These are phyloP conservation scores for Amauroascus niger DNA, from an alignment of 2,329 filamentous ascomycete species.

Conservation along the genomic window DNA sequence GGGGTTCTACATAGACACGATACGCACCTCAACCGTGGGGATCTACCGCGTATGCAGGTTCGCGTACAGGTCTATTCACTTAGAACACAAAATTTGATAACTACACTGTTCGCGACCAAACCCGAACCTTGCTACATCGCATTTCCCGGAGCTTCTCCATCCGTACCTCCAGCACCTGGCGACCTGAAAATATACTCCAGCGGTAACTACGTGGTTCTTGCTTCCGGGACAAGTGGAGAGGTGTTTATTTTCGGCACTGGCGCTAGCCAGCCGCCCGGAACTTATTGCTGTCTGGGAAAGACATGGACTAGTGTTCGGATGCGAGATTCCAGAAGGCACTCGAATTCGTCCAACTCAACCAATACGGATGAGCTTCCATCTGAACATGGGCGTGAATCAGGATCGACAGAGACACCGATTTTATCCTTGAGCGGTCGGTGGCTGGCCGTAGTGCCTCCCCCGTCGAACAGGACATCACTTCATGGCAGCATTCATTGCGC, in stretches of 20 bases:
- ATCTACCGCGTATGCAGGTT: slow-evolving; percentile 57
- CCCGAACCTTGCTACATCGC: slow-evolving; percentile 50
- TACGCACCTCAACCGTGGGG: slow-evolving; percentile 23
- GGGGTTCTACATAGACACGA: slow-evolving; percentile 22
- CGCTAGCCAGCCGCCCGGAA: slow-evolving; percentile 17
- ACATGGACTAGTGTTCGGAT: slow-evolving; percentile 79
- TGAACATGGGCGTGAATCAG: slow-evolving; percentile 27
- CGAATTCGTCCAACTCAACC: slow-evolving; percentile 38
- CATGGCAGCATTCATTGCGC: slow-evolving; percentile 33
- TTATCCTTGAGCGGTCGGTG: slow-evolving; percentile 39
- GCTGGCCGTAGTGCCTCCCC: slow-evolving; percentile 39
- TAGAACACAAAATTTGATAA: slow-evolving; percentile 59
- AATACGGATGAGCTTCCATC: slow-evolving; percentile 36
- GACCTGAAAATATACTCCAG: slow-evolving; percentile 65
- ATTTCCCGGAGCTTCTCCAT: slow-evolving; percentile 52
- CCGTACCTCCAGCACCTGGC: slow-evolving; percentile 60
- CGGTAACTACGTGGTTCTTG: slow-evolving; percentile 59
- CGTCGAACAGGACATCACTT: slow-evolving; percentile 29
- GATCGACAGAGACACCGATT: slow-evolving; percentile 31
- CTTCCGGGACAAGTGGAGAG: slow-evolving; percentile 77
- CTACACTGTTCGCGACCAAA: slow-evolving; percentile 64
- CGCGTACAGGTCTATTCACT: slow-evolving; percentile 83
- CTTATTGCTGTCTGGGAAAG: slow-evolving; percentile 68
- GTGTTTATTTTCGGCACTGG: slow-evolving; percentile 61
- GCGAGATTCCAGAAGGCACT: slow-evolving; percentile 35